Percentiles rank a stretch among this genome's conserved stretches.
phyloP scores from a whole-genome alignment of 768 basidiomycete species.

The Podaxis sp. region DNA sequence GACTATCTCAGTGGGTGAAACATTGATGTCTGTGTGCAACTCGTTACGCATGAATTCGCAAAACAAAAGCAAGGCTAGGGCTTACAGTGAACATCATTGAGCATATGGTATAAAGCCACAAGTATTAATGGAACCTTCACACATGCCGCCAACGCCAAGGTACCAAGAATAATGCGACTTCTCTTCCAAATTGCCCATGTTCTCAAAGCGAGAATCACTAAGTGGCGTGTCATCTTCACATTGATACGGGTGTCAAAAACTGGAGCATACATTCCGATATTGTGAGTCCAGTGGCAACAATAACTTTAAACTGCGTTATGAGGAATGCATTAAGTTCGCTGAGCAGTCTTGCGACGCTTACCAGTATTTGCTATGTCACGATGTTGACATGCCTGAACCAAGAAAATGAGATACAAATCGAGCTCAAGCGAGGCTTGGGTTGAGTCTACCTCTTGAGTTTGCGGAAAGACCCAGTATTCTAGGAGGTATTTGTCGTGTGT shows the following conservation, averaged over 20 bases:
- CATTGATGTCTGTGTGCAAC: background rate
- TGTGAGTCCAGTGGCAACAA: background rate
- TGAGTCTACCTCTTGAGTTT: background rate
- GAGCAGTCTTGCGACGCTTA: background rate
- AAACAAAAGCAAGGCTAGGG: too few relatives aligned
- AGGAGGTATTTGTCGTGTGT: background rate
- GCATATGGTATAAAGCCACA: background rate
- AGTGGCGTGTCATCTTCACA: background rate
- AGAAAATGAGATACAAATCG: background rate
- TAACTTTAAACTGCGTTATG: background rate
- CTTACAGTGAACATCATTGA: background rate
- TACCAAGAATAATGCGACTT: background rate
- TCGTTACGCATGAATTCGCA: background rate
- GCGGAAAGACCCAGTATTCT: background rate
- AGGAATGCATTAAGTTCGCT: too few relatives aligned
- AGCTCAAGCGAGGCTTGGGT: background rate
- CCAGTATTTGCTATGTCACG: background rate
- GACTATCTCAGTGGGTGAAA: background rate
- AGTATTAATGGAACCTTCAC: background rate
- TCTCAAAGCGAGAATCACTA: constrained; percentile 3
- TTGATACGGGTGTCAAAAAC: background rate
- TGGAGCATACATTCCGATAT: background rate
- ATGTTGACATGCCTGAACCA: background rate
- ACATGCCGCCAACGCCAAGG: background rate
- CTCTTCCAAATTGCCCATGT: constrained; percentile 12